Evolutionary conservation across 129 eudicot species (phyloP).

Genomic region (Kitagawia praeruptora): DNA sequence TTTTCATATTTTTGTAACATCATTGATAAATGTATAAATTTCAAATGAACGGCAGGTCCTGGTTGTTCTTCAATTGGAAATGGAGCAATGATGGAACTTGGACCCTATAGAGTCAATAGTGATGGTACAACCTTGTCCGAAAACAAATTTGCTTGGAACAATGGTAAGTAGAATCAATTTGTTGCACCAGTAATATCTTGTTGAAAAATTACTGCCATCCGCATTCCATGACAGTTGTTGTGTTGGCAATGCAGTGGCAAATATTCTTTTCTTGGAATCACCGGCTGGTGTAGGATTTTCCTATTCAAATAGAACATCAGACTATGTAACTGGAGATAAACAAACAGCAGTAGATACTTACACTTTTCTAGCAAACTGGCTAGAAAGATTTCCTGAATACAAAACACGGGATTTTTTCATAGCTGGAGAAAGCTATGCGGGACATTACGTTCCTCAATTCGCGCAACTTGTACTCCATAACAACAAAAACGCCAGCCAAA

Average conservation of each 20-base stretch:
- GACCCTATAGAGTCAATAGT: constrained; percentile 10
- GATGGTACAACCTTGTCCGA: constrained; percentile 6
- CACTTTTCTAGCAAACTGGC: constrained; percentile 9
- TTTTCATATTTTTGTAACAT: not conserved
- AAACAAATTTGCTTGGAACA: constrained; percentile 8
- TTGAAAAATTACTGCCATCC: not conserved
- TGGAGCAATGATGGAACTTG: constrained; percentile 12
- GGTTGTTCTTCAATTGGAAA: constrained; percentile 3
- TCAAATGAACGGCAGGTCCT: not conserved
- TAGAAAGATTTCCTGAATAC: constrained; percentile 11
- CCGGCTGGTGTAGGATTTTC: constrained; percentile 15
- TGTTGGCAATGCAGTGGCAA: constrained; percentile 10
- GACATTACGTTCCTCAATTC: constrained; percentile 37
- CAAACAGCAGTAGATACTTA: constrained; percentile 9
- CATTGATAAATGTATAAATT: not conserved
- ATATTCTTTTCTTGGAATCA: constrained; percentile 10
- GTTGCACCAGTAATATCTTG: not conserved
- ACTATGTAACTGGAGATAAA: constrained; percentile 6
- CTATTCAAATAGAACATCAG: constrained; percentile 13
- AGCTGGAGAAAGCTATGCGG: constrained; percentile 12
- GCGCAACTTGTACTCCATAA: constrained; percentile 25
- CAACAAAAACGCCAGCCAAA: constrained; percentile 22
- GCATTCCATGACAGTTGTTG: not conserved
- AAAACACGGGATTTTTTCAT: constrained; percentile 2
- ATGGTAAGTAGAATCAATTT: not conserved